Conservation (phyloP, 768 basidiomycete species). For the Chiua virens region DNA sequence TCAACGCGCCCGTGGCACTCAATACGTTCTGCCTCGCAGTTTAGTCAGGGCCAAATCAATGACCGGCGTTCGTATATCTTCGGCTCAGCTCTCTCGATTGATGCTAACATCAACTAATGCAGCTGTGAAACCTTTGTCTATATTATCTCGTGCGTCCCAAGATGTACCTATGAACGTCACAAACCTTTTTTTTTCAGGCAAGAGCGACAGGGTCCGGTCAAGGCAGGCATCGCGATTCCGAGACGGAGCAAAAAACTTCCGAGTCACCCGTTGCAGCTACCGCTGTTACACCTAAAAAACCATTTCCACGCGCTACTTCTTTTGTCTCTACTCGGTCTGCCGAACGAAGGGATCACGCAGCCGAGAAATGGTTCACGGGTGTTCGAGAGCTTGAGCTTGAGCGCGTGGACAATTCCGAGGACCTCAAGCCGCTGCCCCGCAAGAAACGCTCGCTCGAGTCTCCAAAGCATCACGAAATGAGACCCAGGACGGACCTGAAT, state of each 20-base stretch:
- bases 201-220: slow-evolving; percentile 11
- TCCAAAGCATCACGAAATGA: slow-evolving; percentile 18
- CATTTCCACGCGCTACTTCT: slow-evolving; percentile 11
- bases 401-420: not conserved
- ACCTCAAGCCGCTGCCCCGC: not conserved
- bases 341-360: slow-evolving; percentile 19
- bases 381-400: slow-evolving; percentile 20
- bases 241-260: slow-evolving; percentile 1
- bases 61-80: slow-evolving; percentile 1
- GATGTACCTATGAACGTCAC: not conserved
- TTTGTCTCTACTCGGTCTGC: slow-evolving; percentile 24
- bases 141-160: slow-evolving; percentile 25
- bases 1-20: slow-evolving; percentile 5
- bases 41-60: not conserved
- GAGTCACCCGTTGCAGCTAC: not conserved
- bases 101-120: slow-evolving; percentile 3
- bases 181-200: slow-evolving; percentile 9
- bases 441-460: slow-evolving; percentile 2
- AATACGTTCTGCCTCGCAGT: slow-evolving; percentile 8
- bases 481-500: slow-evolving; percentile 22
- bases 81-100: not conserved
- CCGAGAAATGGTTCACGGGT: slow-evolving; percentile 24
- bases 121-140: slow-evolving; percentile 2
- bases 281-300: not conserved
- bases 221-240: slow-evolving; percentile 2